Evolutionary conservation across 495 filamentous ascomycete species (phyloP).

Genomic region (Xylaria flabelliformis): DNA sequence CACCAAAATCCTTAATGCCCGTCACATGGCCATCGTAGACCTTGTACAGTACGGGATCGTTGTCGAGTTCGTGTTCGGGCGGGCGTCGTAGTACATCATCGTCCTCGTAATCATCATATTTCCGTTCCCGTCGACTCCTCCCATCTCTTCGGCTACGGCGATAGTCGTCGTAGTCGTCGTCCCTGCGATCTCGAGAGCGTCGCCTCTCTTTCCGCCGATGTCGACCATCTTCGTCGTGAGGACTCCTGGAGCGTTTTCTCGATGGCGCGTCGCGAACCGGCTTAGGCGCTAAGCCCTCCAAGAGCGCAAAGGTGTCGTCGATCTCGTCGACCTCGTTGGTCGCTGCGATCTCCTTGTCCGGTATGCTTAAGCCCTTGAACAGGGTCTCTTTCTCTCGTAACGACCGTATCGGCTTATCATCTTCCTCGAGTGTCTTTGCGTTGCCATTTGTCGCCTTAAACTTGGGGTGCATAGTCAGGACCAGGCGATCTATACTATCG

Average conservation of each 20-base stretch:
- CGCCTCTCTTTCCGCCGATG: conserved; percentile 50
- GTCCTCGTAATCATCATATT: conserved; percentile 49
- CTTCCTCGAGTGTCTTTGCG: conserved; percentile 46
- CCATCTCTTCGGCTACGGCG: conserved; percentile 38
- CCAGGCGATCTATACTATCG: conserved; percentile 87
- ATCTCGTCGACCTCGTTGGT: conserved; percentile 65
- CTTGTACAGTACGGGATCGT: conserved; percentile 81
- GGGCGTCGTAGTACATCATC: conserved; percentile 72
- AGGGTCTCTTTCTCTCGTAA: conserved; percentile 72
- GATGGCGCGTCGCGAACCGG: conserved; percentile 45
- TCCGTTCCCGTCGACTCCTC: conserved; percentile 57
- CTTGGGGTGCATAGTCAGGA: conserved; percentile 89
- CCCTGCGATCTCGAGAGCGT: conserved; percentile 49
- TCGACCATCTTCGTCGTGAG: conserved; percentile 64
- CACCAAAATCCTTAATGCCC: conserved; percentile 93
- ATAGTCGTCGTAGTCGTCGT: conserved; percentile 38
- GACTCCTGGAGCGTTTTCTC: conserved; percentile 77
- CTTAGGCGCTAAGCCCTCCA: conserved; percentile 86
- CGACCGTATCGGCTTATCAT: conserved; percentile 47
- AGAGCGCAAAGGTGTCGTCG: conserved; percentile 90
- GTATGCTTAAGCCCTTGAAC: conserved; percentile 88
- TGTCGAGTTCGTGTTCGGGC: conserved; percentile 78
- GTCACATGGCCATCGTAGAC: conserved; percentile 89
- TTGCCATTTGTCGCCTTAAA: conserved; percentile 60
- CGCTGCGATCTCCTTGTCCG: conserved; percentile 72